Evolutionary conservation across 164 flowering plant species (phyloP), one percentile per base, ranked within the genome.

Genomic region (Annona squamosa): DNA sequence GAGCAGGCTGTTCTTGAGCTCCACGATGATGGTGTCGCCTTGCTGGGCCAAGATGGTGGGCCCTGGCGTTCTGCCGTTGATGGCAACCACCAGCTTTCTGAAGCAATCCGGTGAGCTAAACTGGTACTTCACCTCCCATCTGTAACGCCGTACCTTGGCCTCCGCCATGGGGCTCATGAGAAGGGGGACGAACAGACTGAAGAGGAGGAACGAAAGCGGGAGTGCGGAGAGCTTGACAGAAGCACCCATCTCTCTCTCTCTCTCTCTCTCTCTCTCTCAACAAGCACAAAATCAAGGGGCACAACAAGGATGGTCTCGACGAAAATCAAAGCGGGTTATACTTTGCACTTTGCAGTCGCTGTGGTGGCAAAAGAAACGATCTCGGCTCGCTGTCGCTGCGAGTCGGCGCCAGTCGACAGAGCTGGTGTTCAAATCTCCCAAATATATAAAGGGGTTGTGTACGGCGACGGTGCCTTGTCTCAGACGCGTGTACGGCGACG

Each of bases 91-190:
- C 57, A 90, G 81, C 78, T 91, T 94, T 75, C 79, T 76, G 64
- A 65, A 87, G 76, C 97, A 94, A 77, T 94, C 98, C 0, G 88
- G 98, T 7, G 95, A 87, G 68, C 78, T 87, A 76, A 63, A 83
- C 76, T 90, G 92, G 59, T 92, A 89, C 80, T 86, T 90, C 48
- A 86, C 90, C 48, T 92, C 97, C 97, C 97, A 94, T 80, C 79
- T 86, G 75, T 83, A 84, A 12, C 77, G 75, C 10, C 90, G 74
- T 3, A 86, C 74, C 77, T 80, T 82, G 1, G 87, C 96, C 17
- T 86, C 92, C 1, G 72, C 88, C 19, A 37, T n/a, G 18, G 64
- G 63, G n/a, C 57, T 66, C 6, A 59, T 41, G 2, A 46, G 52
- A 47, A 72, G 44, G 18, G 43, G 52, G 47, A 65, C 16, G 46